Evolutionary conservation across 345 rosid genomes (phyloP).

Genomic region (Reutealis trisperma): DNA sequence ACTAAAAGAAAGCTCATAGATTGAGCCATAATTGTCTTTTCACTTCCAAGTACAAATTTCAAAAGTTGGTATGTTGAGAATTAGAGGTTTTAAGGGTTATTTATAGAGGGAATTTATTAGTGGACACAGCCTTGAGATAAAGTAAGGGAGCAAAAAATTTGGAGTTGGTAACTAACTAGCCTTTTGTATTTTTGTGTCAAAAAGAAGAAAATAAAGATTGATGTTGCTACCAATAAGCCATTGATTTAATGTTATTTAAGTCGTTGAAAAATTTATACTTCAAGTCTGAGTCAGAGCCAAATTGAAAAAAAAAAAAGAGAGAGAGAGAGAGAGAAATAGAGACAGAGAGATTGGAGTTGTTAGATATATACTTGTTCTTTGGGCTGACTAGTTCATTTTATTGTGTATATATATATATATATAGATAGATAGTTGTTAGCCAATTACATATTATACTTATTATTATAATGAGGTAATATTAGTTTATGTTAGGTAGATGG

Average conservation of each 20-base stretch:
- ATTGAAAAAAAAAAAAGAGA: no score
- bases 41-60: slow-evolving; percentile 13
- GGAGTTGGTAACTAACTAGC: slow-evolving; percentile 46
- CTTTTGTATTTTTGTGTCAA: slow-evolving; percentile 4
- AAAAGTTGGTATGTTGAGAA: slow-evolving; percentile 25
- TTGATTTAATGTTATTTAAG: no score
- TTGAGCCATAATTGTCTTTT: slow-evolving; percentile 40
- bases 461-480: not conserved
- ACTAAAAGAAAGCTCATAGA: slow-evolving; percentile 22
- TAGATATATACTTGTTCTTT: not conserved
- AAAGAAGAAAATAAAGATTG: slow-evolving; percentile 18
- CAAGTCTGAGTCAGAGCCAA: no score
- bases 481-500: no score
- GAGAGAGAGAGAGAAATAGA: no score
- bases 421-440: not conserved
- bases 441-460: not conserved
- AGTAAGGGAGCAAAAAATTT: slow-evolving; percentile 19
- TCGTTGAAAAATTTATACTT: no score
- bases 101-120: slow-evolving; percentile 29
- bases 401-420: not conserved
- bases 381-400: slow-evolving; percentile 27
- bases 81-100: slow-evolving; percentile 16
- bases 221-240: slow-evolving; percentile 36
- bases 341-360: not conserved
- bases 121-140: slow-evolving; percentile 22